Evolutionary conservation across 768 basidiomycete species (phyloP), one percentile per base, ranked within the genome.

Genomic region (Tephrocybe sp.): DNA sequence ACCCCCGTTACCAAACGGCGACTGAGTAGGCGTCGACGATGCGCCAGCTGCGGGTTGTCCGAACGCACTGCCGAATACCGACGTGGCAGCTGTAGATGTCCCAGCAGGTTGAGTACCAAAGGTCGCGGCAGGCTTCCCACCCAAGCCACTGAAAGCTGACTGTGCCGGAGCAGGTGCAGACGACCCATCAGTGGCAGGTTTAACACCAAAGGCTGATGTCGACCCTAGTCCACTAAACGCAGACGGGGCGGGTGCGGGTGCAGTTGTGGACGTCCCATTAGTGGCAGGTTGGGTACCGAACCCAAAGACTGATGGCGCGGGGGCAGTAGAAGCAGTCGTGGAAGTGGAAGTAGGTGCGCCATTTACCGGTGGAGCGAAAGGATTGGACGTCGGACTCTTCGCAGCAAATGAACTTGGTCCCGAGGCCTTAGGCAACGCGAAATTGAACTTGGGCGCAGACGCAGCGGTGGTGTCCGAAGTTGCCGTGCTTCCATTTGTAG

Each of bases 371-470:
- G 50, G 8, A 15, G 47, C 42, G 43, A 57, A 35, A 48, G 57
- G 48, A 24, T 50, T 45, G 3, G 42, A 27, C 39, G 43, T n/a
- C n/a, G n/a, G 26, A 8, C 24, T 28, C 22, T 50, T 52, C 25
- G 34, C 35, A 26, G 37, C 44, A 24, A 39, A 40, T n/a, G 45
- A 3, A 35, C 26, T 43, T 4, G 41, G 16, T 6, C n/a, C 26
- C 16, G 58, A 54, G 16, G 47, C 16, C 11, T 47, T 47, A 2
- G 53, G 32, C 21, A 44, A 32, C 38, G 48, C 43, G 42, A 60
- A 61, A 28, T 39, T 57, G n/a, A 60, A 57, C 38, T 53, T 56
- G 15, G 57, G 31, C 22, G 55, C 26, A 45, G 30, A 18, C 18
- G 34, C 25, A 26, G 22, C n/a, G 5, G 19, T 9, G 9, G 24